Evolutionary conservation across 2,329 filamentous ascomycete genomes (phyloP).

Genomic region (Malbranchea zuffiana): DNA sequence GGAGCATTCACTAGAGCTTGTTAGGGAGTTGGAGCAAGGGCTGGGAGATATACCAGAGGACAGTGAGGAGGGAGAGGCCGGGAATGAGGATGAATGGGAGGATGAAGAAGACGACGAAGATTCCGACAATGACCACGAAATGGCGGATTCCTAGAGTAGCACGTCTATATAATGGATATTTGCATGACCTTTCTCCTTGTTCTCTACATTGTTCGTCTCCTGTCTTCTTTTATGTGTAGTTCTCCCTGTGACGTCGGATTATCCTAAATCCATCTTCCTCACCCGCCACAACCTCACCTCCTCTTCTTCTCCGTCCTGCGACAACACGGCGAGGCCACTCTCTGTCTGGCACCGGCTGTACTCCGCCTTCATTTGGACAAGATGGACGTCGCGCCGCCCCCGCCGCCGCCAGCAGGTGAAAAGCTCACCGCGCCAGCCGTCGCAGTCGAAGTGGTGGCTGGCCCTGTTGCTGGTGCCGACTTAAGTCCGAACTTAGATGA

Average conservation of each 20-base stretch:
- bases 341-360: no score
- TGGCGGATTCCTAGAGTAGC: constrained; percentile 39
- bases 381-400: constrained; percentile 32
- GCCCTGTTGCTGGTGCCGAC: no score
- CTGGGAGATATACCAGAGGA: constrained; percentile 49
- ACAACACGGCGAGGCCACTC: no score
- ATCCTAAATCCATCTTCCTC: no score
- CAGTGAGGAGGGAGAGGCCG: constrained; percentile 42
- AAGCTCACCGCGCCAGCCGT: constrained; percentile 1
- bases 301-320: no score
- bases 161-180: no score
- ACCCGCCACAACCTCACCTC: no score
- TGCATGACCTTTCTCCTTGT: no score
- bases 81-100: constrained; percentile 38
- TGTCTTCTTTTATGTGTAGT: no score
- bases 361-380: no score
- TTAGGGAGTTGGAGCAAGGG: constrained; percentile 48
- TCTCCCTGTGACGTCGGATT: no score
- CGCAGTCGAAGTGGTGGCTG: neutral
- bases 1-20: constrained; percentile 35
- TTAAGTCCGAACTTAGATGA: constrained; percentile 19
- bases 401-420: constrained; percentile 14
- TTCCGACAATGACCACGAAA: constrained; percentile 40
- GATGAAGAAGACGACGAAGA: constrained; percentile 45
- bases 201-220: no score